phyloP scores from a whole-genome alignment of 1,139 yeast species.

The Scheffersomyces illinoinensis region DNA sequence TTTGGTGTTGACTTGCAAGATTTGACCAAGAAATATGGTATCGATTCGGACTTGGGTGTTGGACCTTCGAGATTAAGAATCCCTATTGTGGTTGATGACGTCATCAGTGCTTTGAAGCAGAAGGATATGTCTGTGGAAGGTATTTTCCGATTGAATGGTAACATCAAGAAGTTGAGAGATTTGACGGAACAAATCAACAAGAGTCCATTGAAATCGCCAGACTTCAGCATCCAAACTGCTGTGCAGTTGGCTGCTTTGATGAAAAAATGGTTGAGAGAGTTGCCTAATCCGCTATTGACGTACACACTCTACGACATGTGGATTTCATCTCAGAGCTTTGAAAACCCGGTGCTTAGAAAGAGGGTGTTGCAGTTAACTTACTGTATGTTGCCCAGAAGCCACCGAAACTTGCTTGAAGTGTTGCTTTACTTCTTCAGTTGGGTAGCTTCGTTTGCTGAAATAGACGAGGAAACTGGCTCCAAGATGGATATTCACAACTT shows the following conservation, averaged over 20 bases:
- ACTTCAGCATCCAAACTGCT: slow-evolving; percentile 75
- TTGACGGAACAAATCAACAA: slow-evolving; percentile 74
- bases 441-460: slow-evolving; percentile 94
- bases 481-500: slow-evolving; percentile 96
- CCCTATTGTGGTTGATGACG: slow-evolving; percentile 86
- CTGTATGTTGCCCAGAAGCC: slow-evolving; percentile 77
- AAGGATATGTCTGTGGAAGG: slow-evolving; percentile 98
- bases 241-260: slow-evolving; percentile 92
- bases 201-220: slow-evolving; percentile 71
- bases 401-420: slow-evolving; percentile 87
- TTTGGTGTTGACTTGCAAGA: slow-evolving; percentile 80
- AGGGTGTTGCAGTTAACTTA: slow-evolving; percentile 69
- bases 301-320: slow-evolving; percentile 75
- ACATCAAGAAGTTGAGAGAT: slow-evolving; percentile 78
- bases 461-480: slow-evolving; percentile 84
- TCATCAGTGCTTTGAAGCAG: slow-evolving; percentile 78
- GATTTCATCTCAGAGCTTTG: slow-evolving; percentile 69
- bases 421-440: slow-evolving; percentile 84
- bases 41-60: slow-evolving; percentile 83
- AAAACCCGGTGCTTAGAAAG: slow-evolving; percentile 50
- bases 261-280: slow-evolving; percentile 87
- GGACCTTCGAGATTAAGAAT: slow-evolving; percentile 80
- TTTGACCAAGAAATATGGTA: slow-evolving; percentile 75
- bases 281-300: slow-evolving; percentile 90
- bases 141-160: slow-evolving; percentile 93